Evolutionary conservation across 441 rosid genomes (phyloP).

Genomic region (Lepidium campestre): DNA sequence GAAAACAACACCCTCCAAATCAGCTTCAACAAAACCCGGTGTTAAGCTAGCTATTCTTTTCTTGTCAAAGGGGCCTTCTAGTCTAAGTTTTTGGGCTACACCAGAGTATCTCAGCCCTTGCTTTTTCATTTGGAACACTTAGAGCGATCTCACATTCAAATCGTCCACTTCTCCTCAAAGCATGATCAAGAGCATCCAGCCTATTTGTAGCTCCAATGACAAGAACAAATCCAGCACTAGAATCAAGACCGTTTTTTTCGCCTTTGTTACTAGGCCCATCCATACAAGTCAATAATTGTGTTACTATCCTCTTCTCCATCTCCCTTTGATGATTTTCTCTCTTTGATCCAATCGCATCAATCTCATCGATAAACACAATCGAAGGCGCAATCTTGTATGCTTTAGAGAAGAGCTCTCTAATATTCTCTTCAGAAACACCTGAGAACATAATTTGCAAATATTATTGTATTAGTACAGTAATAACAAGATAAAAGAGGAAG

Average conservation of each 20-base stretch:
- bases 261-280: constrained; percentile 55
- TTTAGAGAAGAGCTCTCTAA: constrained; percentile 75
- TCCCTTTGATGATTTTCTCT: constrained; percentile 84
- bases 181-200: constrained; percentile 86
- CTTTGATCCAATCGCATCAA: constrained; percentile 94
- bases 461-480: not conserved
- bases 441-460: constrained; percentile 2
- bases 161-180: constrained; percentile 88
- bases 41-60: constrained; percentile 75
- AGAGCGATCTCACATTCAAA: constrained; percentile 88
- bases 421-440: constrained; percentile 92
- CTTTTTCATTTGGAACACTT: constrained; percentile 77
- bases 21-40: constrained; percentile 96
- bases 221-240: constrained; percentile 57
- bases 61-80: constrained; percentile 78
- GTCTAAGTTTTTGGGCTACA: constrained; percentile 51
- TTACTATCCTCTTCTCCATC: constrained; percentile 91
- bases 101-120: constrained; percentile 80
- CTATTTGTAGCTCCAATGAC: constrained; percentile 96
- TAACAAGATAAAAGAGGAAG: not conserved
- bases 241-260: constrained; percentile 29
- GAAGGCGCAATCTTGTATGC: constrained; percentile 86
- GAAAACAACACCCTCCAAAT: constrained; percentile 66
- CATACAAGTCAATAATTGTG: constrained; percentile 93
- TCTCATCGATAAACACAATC: constrained; percentile 88